phyloP scores from a whole-genome alignment of 371 early-diverging fungal genomes.

The Apophysomyces ossiformis region DNA sequence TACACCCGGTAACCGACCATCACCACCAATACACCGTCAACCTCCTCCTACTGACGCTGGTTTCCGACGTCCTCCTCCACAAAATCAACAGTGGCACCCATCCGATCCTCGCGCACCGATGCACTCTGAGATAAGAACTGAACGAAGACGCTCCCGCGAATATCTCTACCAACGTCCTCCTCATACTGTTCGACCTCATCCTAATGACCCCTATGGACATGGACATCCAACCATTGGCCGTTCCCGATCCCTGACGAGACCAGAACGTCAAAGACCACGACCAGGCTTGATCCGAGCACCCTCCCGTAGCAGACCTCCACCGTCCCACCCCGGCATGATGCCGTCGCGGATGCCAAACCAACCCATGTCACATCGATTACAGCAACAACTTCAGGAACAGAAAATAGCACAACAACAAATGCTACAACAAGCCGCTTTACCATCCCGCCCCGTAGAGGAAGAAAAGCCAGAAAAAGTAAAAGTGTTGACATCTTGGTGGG shows the following conservation, averaged over 20 bases:
- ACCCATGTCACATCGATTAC: conserved; percentile 49
- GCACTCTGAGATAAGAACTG: conserved; percentile 6
- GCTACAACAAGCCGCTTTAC: conserved; percentile 32
- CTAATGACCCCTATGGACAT: conserved; percentile 18
- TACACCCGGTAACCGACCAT: conserved; percentile 9
- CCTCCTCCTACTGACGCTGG: not conserved
- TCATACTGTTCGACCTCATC: not conserved
- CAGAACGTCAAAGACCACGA: conserved; percentile 51
- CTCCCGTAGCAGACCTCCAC: conserved; percentile 18
- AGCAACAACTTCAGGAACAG: conserved; percentile 54
- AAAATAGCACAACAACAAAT: conserved; percentile 45
- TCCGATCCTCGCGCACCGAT: not conserved
- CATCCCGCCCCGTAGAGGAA: conserved; percentile 24
- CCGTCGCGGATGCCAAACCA: conserved; percentile 22
- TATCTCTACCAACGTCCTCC: conserved; percentile 7
- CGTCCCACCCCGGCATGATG: conserved; percentile 10
- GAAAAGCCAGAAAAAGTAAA: conserved; percentile 47
- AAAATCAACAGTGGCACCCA: not conserved
- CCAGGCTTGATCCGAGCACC: conserved; percentile 51
- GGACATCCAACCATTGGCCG: conserved; percentile 37
- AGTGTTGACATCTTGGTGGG: conserved; percentile 56
- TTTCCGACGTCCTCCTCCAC: not conserved
- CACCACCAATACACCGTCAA: conserved; percentile 8
- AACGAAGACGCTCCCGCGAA: not conserved
- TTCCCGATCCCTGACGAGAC: conserved; percentile 47